Percentiles rank a stretch among this genome's conserved stretches.
Evolutionary conservation across 2,329 filamentous ascomycete species (phyloP).

Genomic region (Claviceps citrina): DNA sequence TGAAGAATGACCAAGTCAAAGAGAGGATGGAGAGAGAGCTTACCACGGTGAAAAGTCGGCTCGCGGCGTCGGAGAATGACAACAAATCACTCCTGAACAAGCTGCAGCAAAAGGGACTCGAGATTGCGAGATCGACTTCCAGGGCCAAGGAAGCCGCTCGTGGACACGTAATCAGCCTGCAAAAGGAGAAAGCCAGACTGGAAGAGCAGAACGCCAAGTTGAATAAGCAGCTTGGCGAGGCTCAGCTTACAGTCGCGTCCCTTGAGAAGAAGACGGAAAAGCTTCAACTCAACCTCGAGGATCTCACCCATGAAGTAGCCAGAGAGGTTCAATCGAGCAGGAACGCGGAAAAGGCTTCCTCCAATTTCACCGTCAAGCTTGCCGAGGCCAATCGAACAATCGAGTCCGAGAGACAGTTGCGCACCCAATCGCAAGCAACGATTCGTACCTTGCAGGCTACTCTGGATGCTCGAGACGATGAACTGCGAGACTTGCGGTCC

Average conservation of each 20-base stretch:
- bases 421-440: conserved; percentile 71
- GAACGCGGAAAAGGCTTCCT: conserved; percentile 78
- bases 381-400: conserved; percentile 80
- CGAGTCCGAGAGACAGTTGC: conserved; percentile 77
- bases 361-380: conserved; percentile 64
- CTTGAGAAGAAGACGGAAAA: conserved; percentile 93
- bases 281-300: conserved; percentile 71
- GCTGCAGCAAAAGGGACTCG: conserved; percentile 89
- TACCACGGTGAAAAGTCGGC: conserved; percentile 74
- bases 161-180: conserved; percentile 57
- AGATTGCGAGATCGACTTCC: conserved; percentile 82
- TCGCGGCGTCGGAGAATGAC: conserved; percentile 89
- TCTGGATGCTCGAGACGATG: conserved; percentile 64
- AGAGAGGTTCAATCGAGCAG: conserved; percentile 79
- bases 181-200: conserved; percentile 65
- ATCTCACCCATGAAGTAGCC: conserved; percentile 81
- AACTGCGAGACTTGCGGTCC: conserved; percentile 63
- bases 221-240: conserved; percentile 70
- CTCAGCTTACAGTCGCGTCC: conserved; percentile 66
- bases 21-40: conserved; percentile 84
- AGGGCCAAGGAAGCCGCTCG: conserved; percentile 73
- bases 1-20: conserved; percentile 86
- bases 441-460: conserved; percentile 65
- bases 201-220: conserved; percentile 74
- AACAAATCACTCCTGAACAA: conserved; percentile 93